These are phyloP conservation scores for Chrysosporium queenslandicum DNA, from an alignment of 2,329 filamentous ascomycete species.

Conservation along the genomic window DNA sequence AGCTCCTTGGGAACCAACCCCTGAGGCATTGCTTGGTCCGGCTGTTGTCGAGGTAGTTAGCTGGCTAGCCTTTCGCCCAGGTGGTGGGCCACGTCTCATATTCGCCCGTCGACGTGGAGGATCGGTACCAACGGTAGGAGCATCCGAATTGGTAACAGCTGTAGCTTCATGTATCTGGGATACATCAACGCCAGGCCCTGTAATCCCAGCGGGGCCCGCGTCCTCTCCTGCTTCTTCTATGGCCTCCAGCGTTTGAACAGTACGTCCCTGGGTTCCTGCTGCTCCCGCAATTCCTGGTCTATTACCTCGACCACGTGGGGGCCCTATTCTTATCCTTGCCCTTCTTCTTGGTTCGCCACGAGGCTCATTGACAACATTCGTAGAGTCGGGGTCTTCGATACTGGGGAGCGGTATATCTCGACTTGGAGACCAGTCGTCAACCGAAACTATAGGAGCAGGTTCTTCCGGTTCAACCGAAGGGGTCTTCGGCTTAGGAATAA, in stretches of 20 bases:
- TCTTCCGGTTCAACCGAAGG: not conserved
- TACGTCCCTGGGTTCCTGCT: not conserved
- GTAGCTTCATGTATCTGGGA: too few species aligned
- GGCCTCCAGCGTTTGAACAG: too few species aligned
- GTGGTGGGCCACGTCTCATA: not conserved
- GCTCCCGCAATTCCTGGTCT: not conserved
- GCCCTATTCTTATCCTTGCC: constrained; percentile 7
- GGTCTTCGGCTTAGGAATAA: not conserved
- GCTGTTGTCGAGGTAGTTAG: not conserved
- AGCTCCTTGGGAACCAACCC: not conserved
- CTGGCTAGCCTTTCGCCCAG: not conserved
- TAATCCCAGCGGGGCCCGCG: too few species aligned
- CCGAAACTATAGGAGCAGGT: not conserved
- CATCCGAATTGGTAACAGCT: not conserved
- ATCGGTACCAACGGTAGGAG: not conserved
- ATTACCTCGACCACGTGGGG: constrained; percentile 1
- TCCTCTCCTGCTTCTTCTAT: not conserved
- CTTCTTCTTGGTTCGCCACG: not conserved
- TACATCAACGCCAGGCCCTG: too few species aligned
- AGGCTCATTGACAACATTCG: not conserved
- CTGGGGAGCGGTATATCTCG: constrained; percentile 1
- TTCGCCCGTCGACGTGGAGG: constrained; percentile 2
- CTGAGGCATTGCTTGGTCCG: not conserved
- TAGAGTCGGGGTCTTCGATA: not conserved
- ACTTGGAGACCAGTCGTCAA: not conserved